Evolutionary conservation across 176 grass and related monocot genomes (phyloP), one percentile per base, ranked within the genome.

Genomic region (Ananas comosus): DNA sequence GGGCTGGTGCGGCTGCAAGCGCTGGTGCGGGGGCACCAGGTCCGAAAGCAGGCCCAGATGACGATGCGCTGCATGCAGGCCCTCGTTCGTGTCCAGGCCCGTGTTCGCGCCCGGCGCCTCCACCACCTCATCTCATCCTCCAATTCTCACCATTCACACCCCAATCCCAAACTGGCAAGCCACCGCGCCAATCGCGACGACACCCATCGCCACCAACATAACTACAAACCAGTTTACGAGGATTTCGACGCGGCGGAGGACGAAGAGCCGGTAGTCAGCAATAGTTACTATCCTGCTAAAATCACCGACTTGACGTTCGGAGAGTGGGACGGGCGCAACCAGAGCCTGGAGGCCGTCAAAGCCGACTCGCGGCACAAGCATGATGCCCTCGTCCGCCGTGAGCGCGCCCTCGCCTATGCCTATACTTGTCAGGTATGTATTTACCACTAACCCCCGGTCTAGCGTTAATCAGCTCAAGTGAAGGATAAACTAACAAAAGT

Each of bases 51-150:
- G 73, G 91, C 88, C 19, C 91, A 85, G 29, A 72, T 77, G 68
- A 95, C 87, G 25, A 95, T 95, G 87, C 76, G 73, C 33, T 85
- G 72, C 84, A 95, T 95, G 87, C 91, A 95, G 80, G 75, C 83
- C 10, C 84, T 95, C 21, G 83, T 95, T 59, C 87, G 87, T 10
- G 87, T 85, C 13, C 91, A 95, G 81, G 91, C 84, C 64, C 83
- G 91, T 53, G 84, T 90, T 4, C 83, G 81, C 53, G 76, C 91
- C 68, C 79, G 73, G 23, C 91, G 81, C 68, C 50, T 90, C 78
- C 28, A 67, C 33, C 27, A 10, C 42, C 13, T 16, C 13, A 16
- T 4, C 24, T 12, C 65, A 49, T 59, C 59, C 52, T 11, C 59
- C 0, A 49, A 48, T 75, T 53, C 69, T 22, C 68, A 64, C 23